phyloP scores from a whole-genome alignment of 1,284 basidiomycete species.

The Leccinum huronense region DNA sequence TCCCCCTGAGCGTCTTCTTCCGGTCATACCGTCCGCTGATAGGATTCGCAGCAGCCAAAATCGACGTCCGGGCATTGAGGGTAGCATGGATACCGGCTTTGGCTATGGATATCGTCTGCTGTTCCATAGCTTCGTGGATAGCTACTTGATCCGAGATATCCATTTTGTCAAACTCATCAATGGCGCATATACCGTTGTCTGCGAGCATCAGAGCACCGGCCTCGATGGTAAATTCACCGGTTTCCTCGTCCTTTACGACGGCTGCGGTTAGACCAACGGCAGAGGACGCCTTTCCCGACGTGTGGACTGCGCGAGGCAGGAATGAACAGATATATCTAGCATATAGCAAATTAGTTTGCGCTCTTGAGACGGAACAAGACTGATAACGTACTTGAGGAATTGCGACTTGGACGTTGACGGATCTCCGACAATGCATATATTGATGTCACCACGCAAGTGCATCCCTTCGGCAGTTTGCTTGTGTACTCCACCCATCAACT shows the following conservation, averaged over 20 bases:
- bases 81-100: slow-evolving; percentile 99
- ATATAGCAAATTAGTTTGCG: background rate
- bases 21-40: slow-evolving; percentile 96
- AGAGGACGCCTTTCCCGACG: slow-evolving; percentile 97
- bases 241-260: slow-evolving; percentile 98
- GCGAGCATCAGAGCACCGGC: slow-evolving; percentile 99
- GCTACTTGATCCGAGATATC: slow-evolving; percentile 98
- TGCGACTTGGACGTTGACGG: slow-evolving; percentile 98
- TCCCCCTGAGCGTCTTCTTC: slow-evolving; percentile 91
- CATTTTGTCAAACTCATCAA: slow-evolving; percentile 99
- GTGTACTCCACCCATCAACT: slow-evolving; percentile 99
- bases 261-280: slow-evolving; percentile 99
- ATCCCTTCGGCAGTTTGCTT: slow-evolving; percentile 97
- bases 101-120: slow-evolving; percentile 99
- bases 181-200: slow-evolving; percentile 99
- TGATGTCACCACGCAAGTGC: slow-evolving; percentile 96
- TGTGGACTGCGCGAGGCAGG: slow-evolving; percentile 97
- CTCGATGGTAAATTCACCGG: slow-evolving; percentile 99
- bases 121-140: slow-evolving; percentile 99
- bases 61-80: slow-evolving; percentile 95
- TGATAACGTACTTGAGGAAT: slow-evolving; percentile 82
- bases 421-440: slow-evolving; percentile 98
- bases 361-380: background rate
- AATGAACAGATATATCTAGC: slow-evolving; percentile 98
- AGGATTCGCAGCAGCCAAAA: slow-evolving; percentile 97